Base-by-base conservation (phyloP, 192 early-diverging fungal genomes). In the Coemansia sp. region DNA sequence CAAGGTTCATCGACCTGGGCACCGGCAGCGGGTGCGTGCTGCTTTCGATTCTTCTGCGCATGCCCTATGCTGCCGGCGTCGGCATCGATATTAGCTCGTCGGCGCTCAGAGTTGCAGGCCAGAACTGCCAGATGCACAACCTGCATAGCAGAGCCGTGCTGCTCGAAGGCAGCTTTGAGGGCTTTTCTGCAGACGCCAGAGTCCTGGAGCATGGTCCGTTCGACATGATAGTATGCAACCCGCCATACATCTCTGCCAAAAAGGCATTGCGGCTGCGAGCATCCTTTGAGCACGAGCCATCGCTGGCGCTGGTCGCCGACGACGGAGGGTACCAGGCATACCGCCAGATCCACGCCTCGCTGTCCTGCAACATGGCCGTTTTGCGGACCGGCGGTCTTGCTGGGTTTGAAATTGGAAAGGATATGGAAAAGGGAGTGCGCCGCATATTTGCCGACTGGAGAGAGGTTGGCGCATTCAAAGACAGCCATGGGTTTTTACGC, bases 11-110 rank as follows among this genome's bases (percentile, higher is more conserved):
- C 60, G 91, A 93, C 69, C 71, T 93, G 5, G 91, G 91, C 2
- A 93, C 91, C 2, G 91, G 91, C 1, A 86, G 84, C 56, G 91
- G 91, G 0, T 91, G 90, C 67, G 65, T 93, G 16, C 57, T 93
- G 1, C 14, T 93, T 7, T 85, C 91, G 0, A 61, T 84, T 6
- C 77, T 93, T 1, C 59, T 82, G 18, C 59, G 66, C 0, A 54
- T 67, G 1, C 62, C 68, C 7, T 7, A 16, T 12, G 57, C 84
- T 0, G 28, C 20, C 4, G 91, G 91, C 5, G 61, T 89, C 2
- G 91, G 91, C 14, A 72, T 93, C 1, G 91, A 93, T 60, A 86
- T 89, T 22, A 88, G 87, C 57, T 25, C 60, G 3, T 36, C 75
- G 5, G 88, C 87, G 0, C 71, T 91, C 4, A 54, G 69, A 0